These are phyloP conservation scores for Scortechinia acanthostroma DNA, from an alignment of 2,329 filamentous ascomycete species.

Conservation along the genomic window DNA sequence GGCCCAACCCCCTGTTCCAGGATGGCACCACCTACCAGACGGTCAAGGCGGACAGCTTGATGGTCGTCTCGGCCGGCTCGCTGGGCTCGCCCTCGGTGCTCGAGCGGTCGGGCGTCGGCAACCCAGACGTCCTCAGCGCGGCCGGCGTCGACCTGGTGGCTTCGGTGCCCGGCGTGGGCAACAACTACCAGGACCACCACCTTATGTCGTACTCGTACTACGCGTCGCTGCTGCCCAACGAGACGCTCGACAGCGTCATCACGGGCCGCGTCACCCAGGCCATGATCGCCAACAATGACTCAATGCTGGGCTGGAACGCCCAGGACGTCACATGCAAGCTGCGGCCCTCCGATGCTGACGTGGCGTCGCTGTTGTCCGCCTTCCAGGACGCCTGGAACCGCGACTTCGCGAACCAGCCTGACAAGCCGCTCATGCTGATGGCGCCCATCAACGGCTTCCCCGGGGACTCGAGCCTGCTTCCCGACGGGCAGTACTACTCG, in stretches of 20 bases:
- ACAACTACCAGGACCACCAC: slow-evolving; percentile 74
- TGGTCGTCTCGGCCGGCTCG: slow-evolving; percentile 68
- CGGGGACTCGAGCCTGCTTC: slow-evolving; percentile 51
- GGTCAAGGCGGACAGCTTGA: slow-evolving; percentile 66
- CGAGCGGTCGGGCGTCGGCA: slow-evolving; percentile 68
- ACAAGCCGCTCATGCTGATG: slow-evolving; percentile 85
- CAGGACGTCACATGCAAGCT: background rate
- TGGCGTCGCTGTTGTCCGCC: background rate
- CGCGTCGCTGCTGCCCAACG: slow-evolving; percentile 67
- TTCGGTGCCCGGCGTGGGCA: slow-evolving; percentile 66
- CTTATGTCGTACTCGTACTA: slow-evolving; percentile 66
- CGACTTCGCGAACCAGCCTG: slow-evolving; percentile 37
- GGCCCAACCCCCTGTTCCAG: slow-evolving; percentile 61
- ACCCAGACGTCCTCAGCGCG: slow-evolving; percentile 64
- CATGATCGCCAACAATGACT: background rate
- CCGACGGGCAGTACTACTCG: background rate
- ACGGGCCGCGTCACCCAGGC: no score
- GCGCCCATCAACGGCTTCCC: slow-evolving; percentile 66
- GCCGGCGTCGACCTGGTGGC: slow-evolving; percentile 64
- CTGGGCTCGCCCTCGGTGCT: slow-evolving; percentile 70
- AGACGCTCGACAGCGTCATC: slow-evolving; percentile 75
- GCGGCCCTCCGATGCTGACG: background rate
- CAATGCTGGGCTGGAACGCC: background rate
- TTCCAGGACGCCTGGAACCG: background rate
- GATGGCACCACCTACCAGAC: slow-evolving; percentile 38